Conservation (phyloP, 2,329 filamentous ascomycete genomes). For the Thermomyces lanuginosus region DNA sequence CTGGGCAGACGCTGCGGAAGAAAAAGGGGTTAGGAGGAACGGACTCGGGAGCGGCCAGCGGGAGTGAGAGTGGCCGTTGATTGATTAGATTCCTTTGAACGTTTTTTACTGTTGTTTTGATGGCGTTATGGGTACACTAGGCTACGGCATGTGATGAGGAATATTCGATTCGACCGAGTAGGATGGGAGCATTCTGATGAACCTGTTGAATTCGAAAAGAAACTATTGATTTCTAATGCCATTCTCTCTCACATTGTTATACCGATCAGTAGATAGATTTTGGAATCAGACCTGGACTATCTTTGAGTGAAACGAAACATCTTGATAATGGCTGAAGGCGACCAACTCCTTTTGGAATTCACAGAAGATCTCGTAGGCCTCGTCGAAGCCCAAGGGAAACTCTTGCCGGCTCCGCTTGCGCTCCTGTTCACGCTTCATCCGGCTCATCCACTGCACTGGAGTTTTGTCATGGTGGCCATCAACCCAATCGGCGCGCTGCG, state of each 20-base stretch:
- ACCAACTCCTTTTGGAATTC: conserved; percentile 10
- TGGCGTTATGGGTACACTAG: too few species aligned
- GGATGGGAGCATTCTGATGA: too few species aligned
- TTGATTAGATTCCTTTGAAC: not conserved
- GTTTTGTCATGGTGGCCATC: conserved; percentile 7
- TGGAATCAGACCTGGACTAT: conserved; percentile 6
- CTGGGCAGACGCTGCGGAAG: conserved; percentile 70
- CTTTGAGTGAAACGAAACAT: conserved; percentile 16
- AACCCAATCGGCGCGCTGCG: conserved; percentile 35
- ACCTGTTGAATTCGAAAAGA: too few species aligned
- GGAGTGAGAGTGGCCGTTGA: conserved; percentile 4
- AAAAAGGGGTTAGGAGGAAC: conserved; percentile 40
- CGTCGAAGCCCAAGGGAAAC: conserved; percentile 20
- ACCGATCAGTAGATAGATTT: not conserved
- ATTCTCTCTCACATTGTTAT: not conserved
- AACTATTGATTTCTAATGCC: too few species aligned
- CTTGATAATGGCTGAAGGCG: conserved; percentile 15
- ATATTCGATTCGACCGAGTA: too few species aligned
- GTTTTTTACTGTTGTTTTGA: not conserved
- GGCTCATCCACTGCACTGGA: conserved; percentile 6
- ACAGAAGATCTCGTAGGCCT: conserved; percentile 22
- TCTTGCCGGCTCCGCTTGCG: conserved; percentile 8
- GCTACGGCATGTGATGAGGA: not conserved
- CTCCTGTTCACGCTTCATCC: conserved; percentile 10
- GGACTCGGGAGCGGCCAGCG: conserved; percentile 22